These are phyloP conservation scores for Pseudogymnoascus sp. DNA, from an alignment of 2,329 filamentous ascomycete species.

Conservation along the genomic window DNA sequence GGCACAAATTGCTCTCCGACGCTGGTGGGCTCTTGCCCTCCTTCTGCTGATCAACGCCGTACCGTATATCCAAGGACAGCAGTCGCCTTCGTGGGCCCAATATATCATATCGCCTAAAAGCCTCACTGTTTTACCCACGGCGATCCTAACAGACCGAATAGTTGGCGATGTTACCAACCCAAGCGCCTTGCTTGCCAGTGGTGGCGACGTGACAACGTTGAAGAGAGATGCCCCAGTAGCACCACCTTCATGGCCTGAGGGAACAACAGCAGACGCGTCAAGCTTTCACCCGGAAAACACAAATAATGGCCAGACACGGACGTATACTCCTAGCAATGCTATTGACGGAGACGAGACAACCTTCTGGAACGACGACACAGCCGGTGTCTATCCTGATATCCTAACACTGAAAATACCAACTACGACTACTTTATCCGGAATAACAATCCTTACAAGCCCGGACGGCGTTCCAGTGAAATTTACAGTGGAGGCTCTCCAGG, in stretches of 20 bases:
- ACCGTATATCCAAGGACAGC: conserved; percentile 8
- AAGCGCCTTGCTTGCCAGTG: conserved; percentile 27
- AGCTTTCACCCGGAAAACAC: not conserved
- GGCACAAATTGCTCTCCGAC: not conserved
- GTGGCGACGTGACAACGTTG: conserved; percentile 24
- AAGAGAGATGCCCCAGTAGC: conserved; percentile 20
- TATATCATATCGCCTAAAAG: conserved; percentile 33
- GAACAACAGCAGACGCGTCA: conserved; percentile 1
- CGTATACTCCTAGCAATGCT: not conserved
- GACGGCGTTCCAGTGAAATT: conserved; percentile 1
- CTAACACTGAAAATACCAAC: not conserved
- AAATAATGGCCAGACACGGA: not conserved
- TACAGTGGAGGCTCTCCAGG: not conserved
- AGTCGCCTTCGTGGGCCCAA: conserved; percentile 28
- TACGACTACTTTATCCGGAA: not conserved
- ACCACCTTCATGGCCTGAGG: not conserved
- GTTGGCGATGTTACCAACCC: conserved; percentile 34
- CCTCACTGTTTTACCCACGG: conserved; percentile 26
- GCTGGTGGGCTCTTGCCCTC: conserved; percentile 1
- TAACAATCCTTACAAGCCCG: not conserved
- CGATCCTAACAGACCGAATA: conserved; percentile 28
- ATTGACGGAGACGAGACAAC: not conserved
- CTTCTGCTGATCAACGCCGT: not conserved
- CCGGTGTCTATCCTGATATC: not conserved
- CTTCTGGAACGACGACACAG: conserved; percentile 5